These are phyloP conservation scores for Quercus lobata DNA, from an alignment of 331 rosid species.

Conservation along the genomic window DNA sequence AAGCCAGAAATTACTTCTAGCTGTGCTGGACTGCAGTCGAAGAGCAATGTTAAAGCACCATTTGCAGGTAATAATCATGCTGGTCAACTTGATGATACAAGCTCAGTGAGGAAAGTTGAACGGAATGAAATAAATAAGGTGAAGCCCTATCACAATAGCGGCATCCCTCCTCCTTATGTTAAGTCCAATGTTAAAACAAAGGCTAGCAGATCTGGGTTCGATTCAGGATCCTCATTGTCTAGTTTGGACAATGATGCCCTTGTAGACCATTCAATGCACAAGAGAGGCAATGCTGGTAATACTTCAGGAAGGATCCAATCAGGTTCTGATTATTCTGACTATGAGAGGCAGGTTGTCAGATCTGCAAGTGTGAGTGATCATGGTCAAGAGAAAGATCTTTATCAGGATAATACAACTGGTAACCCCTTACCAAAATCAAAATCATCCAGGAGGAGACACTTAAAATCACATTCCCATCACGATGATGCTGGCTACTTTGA, in stretches of 20 bases:
- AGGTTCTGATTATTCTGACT: constrained; percentile 45
- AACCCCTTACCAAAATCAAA: constrained; percentile 54
- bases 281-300: constrained; percentile 34
- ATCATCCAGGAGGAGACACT: constrained; percentile 59
- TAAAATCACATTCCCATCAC: constrained; percentile 54
- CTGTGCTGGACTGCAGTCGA: constrained; percentile 31
- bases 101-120: constrained; percentile 28
- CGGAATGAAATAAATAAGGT: constrained; percentile 47
- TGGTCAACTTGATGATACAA: constrained; percentile 26
- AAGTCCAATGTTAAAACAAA: constrained; percentile 54
- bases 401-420: constrained; percentile 33
- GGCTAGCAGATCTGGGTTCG: constrained; percentile 28
- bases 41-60: constrained; percentile 37
- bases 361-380: constrained; percentile 33
- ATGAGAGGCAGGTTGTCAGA: constrained; percentile 38
- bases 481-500: constrained; percentile 32
- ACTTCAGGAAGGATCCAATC: constrained; percentile 28
- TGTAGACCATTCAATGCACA: constrained; percentile 31
- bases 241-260: constrained; percentile 19
- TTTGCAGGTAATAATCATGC: constrained; percentile 29
- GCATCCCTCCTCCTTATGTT: constrained; percentile 85
- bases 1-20: constrained; percentile 31
- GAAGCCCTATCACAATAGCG: constrained; percentile 50
- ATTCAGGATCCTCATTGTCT: constrained; percentile 27
- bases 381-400: constrained; percentile 38